Evolutionary conservation across 768 basidiomycete genomes (phyloP).

Genomic region (Atractiella rhizophila): DNA sequence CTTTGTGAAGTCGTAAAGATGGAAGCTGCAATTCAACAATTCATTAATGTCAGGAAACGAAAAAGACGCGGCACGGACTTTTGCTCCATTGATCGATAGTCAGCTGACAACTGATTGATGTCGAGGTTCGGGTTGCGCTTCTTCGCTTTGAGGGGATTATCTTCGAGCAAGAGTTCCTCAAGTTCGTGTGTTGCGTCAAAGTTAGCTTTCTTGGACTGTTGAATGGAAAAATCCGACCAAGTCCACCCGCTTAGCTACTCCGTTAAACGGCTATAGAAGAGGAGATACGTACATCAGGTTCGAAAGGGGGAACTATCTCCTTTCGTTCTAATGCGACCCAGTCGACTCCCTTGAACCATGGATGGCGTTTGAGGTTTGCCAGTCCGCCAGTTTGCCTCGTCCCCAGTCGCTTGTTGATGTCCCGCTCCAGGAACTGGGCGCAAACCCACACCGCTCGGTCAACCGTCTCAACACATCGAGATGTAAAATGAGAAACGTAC

Average conservation of each 20-base stretch:
- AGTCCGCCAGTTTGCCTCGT: constrained; percentile 51
- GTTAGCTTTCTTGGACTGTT: constrained; percentile 89
- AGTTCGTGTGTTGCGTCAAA: constrained; percentile 97
- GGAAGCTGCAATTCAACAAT: too few relatives aligned
- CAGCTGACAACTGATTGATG: constrained; percentile 52
- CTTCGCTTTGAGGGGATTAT: constrained; percentile 87
- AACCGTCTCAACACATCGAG: not conserved
- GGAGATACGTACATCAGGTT: constrained; percentile 53
- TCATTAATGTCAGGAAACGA: too few relatives aligned
- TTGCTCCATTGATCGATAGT: constrained; percentile 96
- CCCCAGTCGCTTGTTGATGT: constrained; percentile 51
- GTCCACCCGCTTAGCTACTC: too few relatives aligned
- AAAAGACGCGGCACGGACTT: too few relatives aligned
- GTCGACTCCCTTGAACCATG: constrained; percentile 60
- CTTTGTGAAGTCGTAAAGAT: too few relatives aligned
- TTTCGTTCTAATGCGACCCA: constrained; percentile 54
- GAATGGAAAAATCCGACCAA: not conserved
- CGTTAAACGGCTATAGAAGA: not conserved
- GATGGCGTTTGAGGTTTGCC: constrained; percentile 48
- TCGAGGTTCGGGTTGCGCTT: constrained; percentile 76
- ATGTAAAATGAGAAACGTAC: not conserved
- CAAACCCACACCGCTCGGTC: constrained; percentile 1
- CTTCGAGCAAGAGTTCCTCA: constrained; percentile 81
- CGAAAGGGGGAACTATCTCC: constrained; percentile 45
- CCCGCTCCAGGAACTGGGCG: constrained; percentile 57